Evolutionary conservation across 1,284 basidiomycete genomes (phyloP).

Genomic region (Wallemia mellicola): DNA sequence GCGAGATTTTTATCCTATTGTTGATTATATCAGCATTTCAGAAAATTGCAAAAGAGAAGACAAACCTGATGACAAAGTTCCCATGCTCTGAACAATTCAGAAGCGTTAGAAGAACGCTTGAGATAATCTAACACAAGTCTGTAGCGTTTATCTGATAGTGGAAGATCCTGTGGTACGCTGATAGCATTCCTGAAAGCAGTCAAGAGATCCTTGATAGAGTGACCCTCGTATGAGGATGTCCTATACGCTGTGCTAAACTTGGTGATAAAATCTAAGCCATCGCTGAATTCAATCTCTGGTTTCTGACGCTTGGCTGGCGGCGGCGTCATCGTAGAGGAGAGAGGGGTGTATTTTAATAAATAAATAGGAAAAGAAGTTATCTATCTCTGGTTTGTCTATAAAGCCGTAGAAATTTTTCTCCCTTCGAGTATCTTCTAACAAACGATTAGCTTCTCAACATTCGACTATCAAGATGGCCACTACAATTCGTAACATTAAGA

Average conservation of each 20-base stretch:
- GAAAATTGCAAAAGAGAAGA: slow-evolving; percentile 4
- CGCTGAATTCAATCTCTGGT: neutral
- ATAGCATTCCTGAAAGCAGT: neutral
- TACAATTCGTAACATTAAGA: slow-evolving; percentile 1
- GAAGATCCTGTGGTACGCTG: slow-evolving; percentile 9
- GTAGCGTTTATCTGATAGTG: slow-evolving; percentile 28
- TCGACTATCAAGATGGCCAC: neutral
- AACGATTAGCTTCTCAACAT: neutral
- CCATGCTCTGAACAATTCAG: slow-evolving; percentile 33
- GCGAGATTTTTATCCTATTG: slow-evolving; percentile 19
- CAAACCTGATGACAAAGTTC: slow-evolving; percentile 23
- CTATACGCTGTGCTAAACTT: neutral
- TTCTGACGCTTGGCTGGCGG: neutral
- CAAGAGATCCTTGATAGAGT: neutral
- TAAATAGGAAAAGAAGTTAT: neutral
- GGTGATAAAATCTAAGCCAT: neutral
- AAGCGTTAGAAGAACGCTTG: slow-evolving; percentile 23
- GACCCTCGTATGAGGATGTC: neutral
- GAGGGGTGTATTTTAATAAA: neutral
- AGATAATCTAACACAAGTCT: slow-evolving; percentile 30
- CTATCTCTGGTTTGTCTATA: neutral
- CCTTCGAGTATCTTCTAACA: neutral
- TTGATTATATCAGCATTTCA: slow-evolving; percentile 4
- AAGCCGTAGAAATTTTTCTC: neutral
- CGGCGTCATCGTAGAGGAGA: neutral